A percentile compares a stretch with the other conserved stretches of the same genome.
Conservation (phyloP, 192 early-diverging fungal species). For the Radiomyces spectabilis region DNA sequence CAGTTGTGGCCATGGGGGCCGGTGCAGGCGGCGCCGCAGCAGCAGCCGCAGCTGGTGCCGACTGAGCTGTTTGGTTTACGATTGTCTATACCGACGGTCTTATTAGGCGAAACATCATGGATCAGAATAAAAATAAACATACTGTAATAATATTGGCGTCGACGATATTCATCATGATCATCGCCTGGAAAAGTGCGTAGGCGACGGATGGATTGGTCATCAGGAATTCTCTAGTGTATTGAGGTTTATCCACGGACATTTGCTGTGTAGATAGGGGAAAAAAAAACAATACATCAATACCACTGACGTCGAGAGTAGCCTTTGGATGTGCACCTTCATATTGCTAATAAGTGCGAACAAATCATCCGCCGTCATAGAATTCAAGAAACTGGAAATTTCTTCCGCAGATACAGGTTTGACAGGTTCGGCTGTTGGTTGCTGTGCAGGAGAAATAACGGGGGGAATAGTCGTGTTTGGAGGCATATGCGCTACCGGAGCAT, state of each 20-base stretch:
- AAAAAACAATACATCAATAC: too few species aligned
- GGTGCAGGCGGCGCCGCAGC: not conserved
- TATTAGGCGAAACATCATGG: not conserved
- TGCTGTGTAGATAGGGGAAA: slow-evolving; percentile 21
- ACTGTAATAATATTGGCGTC: slow-evolving; percentile 57
- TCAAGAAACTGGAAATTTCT: slow-evolving; percentile 45
- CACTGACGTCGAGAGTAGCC: too few species aligned
- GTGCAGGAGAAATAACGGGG: slow-evolving; percentile 1
- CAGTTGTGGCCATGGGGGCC: not conserved
- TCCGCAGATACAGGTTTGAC: slow-evolving; percentile 17
- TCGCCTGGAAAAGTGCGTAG: slow-evolving; percentile 79
- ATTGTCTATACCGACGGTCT: too few species aligned
- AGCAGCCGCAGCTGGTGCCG: not conserved
- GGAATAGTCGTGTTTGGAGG: slow-evolving; percentile 11
- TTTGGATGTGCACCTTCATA: slow-evolving; percentile 46
- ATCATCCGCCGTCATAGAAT: slow-evolving; percentile 50
- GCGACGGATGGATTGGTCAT: slow-evolving; percentile 70
- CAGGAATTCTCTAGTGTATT: slow-evolving; percentile 58
- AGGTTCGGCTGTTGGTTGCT: not conserved
- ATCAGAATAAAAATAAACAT: not conserved
- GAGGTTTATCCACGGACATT: slow-evolving; percentile 49
- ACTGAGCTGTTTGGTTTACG: not conserved
- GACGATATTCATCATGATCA: slow-evolving; percentile 75
- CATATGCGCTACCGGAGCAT: too few species aligned
- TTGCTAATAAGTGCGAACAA: slow-evolving; percentile 58